Percentiles rank a stretch among this genome's conserved stretches.
Evolutionary conservation across 768 basidiomycete species (phyloP).

Genomic region (Lactarius trivialis): DNA sequence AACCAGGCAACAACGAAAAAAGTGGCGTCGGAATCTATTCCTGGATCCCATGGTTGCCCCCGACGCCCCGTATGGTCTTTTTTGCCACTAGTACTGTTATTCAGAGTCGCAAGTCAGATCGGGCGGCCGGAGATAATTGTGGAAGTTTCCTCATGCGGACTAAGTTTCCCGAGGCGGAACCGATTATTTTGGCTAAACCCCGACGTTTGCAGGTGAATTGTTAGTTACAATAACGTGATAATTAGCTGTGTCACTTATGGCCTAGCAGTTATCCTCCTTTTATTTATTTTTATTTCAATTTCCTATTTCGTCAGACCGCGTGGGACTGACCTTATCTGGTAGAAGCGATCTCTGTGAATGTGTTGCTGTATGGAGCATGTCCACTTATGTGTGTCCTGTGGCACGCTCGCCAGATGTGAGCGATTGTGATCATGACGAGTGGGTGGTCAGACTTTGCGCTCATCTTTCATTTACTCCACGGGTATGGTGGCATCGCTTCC

Average conservation of each 20-base stretch:
- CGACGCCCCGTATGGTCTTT: not conserved
- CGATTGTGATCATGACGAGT: not conserved
- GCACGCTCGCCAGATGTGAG: not conserved
- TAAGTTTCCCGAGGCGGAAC: constrained; percentile 1
- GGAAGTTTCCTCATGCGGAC: constrained; percentile 3
- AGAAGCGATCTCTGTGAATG: constrained; percentile 2
- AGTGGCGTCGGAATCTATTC: not conserved
- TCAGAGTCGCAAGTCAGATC: not conserved
- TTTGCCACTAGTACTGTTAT: not conserved
- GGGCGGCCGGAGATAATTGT: constrained; percentile 1
- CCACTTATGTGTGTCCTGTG: not conserved
- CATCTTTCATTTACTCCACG: constrained; percentile 1
- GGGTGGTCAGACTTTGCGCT: not conserved
- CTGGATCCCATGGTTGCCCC: not conserved
- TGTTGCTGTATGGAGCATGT: not conserved
- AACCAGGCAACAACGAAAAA: not conserved
- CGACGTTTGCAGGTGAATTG: not conserved
- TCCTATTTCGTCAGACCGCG: not conserved
- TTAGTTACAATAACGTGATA: constrained; percentile 2
- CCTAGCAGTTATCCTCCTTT: not conserved
- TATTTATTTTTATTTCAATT: not conserved
- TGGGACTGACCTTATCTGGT: constrained; percentile 6
- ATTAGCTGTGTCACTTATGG: not conserved
- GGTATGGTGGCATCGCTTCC: not conserved
- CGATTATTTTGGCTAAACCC: constrained; percentile 10